Conservation (phyloP, 257 asterid genomes). For the Fraxinus pennsylvanica region DNA sequence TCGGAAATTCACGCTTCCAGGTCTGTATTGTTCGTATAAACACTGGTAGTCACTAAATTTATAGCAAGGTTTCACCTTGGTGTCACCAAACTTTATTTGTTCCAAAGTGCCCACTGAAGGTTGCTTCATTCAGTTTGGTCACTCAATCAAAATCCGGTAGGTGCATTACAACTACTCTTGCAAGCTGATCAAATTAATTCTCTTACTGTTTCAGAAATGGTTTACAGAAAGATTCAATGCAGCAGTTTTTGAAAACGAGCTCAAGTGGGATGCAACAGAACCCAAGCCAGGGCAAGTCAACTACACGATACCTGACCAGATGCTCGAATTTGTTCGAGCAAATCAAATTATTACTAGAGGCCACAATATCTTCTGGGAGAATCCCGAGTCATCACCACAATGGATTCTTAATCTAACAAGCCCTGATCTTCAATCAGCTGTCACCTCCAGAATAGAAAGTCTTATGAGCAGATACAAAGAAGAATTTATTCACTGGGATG, state of each 20-base stretch:
- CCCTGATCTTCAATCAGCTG: constrained; percentile 32
- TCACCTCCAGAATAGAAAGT: constrained; percentile 36
- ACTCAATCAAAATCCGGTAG: no score
- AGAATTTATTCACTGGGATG: constrained; percentile 55
- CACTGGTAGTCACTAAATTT: not conserved
- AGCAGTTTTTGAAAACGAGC: constrained; percentile 48
- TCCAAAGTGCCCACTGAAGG: no score
- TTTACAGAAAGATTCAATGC: constrained; percentile 43
- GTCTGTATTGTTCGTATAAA: constrained; percentile 12
- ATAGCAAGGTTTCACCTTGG: not conserved
- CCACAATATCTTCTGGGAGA: constrained; percentile 52
- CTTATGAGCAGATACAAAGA: constrained; percentile 40
- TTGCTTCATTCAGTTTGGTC: not conserved
- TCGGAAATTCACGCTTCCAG: constrained; percentile 46
- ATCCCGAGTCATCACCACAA: constrained; percentile 31
- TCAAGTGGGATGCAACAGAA: constrained; percentile 48
- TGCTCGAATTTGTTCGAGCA: constrained; percentile 41
- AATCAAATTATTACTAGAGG: constrained; percentile 43
- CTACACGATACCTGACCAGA: constrained; percentile 40
- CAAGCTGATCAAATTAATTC: not conserved
- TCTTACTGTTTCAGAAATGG: constrained; percentile 34
- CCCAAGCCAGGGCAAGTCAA: constrained; percentile 36
- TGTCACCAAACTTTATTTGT: no score
- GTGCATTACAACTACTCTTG: not conserved
- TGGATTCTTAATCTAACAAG: constrained; percentile 45